Percentiles rank a stretch among this genome's conserved stretches.
Evolutionary conservation across 805 yeast genomes (phyloP).

Genomic region (Kodamaea restingae): DNA sequence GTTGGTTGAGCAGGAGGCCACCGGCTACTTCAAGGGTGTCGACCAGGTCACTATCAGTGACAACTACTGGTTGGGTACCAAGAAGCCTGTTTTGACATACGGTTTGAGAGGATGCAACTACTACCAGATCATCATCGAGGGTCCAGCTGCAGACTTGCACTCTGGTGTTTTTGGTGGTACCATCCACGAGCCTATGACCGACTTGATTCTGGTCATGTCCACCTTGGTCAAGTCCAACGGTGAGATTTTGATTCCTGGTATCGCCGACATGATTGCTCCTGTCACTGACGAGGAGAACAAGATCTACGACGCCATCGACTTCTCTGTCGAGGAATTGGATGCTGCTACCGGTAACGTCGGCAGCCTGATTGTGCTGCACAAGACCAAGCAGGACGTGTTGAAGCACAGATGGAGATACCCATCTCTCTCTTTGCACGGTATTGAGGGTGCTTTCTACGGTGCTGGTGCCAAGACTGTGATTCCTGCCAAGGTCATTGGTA

Average conservation of each 20-base stretch:
- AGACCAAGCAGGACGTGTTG: constrained; percentile 75
- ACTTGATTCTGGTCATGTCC: constrained; percentile 72
- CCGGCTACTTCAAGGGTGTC: constrained; percentile 75
- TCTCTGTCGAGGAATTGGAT: constrained; percentile 77
- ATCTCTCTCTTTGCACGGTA: constrained; percentile 90
- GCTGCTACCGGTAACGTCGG: constrained; percentile 65
- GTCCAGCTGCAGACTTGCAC: constrained; percentile 97
- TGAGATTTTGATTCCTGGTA: constrained; percentile 80
- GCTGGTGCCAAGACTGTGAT: constrained; percentile 98
- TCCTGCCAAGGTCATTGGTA: constrained; percentile 91
- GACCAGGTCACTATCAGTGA: constrained; percentile 96
- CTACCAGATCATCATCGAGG: constrained; percentile 75
- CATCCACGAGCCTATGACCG: constrained; percentile 96
- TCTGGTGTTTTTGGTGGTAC: constrained; percentile 97
- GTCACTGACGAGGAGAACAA: constrained; percentile 74
- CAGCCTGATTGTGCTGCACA: constrained; percentile 67
- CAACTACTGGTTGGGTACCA: constrained; percentile 98
- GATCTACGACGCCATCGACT: constrained; percentile 83
- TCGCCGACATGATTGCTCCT: constrained; percentile 92
- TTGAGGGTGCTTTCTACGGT: constrained; percentile 95
- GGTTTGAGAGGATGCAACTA: constrained; percentile 97
- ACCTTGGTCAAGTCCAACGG: constrained; percentile 79
- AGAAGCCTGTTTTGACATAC: constrained; percentile 93
- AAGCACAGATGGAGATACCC: constrained; percentile 99
- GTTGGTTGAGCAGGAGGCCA: constrained; percentile 75